Percentiles rank a stretch among this genome's conserved stretches.
Evolutionary conservation across 768 basidiomycete genomes (phyloP).

Genomic region (Lentinula lateritia): DNA sequence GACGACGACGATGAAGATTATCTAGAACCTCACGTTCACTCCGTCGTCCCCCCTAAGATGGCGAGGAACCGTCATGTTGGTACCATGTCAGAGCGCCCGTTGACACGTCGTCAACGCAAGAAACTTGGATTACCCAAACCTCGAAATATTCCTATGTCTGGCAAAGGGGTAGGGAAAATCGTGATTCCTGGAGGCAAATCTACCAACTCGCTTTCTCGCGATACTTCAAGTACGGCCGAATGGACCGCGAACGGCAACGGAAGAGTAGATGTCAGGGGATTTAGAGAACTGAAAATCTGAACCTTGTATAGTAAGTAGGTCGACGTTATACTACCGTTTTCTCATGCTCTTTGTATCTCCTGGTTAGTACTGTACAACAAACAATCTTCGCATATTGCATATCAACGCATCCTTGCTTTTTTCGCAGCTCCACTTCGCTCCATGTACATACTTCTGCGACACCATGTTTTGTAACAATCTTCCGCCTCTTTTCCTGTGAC

Average conservation of each 20-base stretch:
- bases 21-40: conserved; percentile 8
- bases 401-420: neutral
- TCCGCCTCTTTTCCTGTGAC: neutral
- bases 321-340: neutral
- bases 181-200: conserved; percentile 61
- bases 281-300: conserved; percentile 55
- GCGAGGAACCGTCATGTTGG: neutral
- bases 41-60: neutral
- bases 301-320: neutral
- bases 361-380: neutral
- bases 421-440: neutral
- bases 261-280: conserved; percentile 51
- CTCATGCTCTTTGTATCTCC: neutral
- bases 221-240: conserved; percentile 27
- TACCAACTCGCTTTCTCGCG: conserved; percentile 22
- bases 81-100: conserved; percentile 26
- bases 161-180: conserved; percentile 51
- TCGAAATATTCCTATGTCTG: conserved; percentile 30
- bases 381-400: neutral
- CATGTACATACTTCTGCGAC: neutral
- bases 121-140: conserved; percentile 61
- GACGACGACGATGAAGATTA: conserved; percentile 14
- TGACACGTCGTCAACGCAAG: conserved; percentile 69
- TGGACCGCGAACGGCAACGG: conserved; percentile 52
- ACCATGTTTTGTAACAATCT: too few species aligned